Conservation (phyloP, 2,329 filamentous ascomycete species). For the Penicillium hesseltinei region DNA sequence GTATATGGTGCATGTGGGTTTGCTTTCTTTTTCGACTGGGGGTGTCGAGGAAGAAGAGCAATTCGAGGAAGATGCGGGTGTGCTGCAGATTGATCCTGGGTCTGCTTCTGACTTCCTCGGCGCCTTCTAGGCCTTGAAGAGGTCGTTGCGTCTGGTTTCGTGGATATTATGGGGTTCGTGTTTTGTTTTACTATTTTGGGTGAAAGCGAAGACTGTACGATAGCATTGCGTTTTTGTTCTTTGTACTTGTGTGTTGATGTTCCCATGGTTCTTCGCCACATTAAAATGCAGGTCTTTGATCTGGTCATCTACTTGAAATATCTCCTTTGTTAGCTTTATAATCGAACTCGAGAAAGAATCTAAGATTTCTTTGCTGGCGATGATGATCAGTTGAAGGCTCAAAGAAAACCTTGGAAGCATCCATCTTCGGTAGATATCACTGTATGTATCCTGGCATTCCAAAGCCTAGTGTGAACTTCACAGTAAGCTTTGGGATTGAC, state of each 20-base stretch:
- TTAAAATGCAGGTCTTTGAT: background rate
- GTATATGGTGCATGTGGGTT: conserved; percentile 37
- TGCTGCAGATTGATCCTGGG: conserved; percentile 6
- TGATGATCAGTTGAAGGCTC: background rate
- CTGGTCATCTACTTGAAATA: background rate
- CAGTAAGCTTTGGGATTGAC: background rate
- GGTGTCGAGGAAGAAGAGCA: conserved; percentile 3
- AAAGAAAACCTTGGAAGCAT: background rate
- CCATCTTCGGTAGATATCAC: background rate
- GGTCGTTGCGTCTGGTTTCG: background rate
- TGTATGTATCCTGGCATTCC: background rate
- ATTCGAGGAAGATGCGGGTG: conserved; percentile 11
- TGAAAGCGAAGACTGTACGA: conserved; percentile 10
- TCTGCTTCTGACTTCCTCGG: conserved; percentile 20
- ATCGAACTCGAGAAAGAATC: background rate
- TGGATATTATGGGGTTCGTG: background rate
- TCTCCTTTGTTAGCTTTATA: background rate
- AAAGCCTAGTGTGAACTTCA: background rate
- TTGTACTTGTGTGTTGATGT: background rate
- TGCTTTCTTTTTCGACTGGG: conserved; percentile 18
- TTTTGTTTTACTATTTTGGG: background rate
- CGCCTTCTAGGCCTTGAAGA: background rate
- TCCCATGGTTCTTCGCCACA: background rate
- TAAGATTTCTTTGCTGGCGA: background rate
- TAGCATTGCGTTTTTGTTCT: conserved; percentile 2